Percentiles rank a stretch among this genome's conserved stretches.
Evolutionary conservation across 1,284 basidiomycete genomes (phyloP).

Genomic region (Pyrrhoderma noxium): DNA sequence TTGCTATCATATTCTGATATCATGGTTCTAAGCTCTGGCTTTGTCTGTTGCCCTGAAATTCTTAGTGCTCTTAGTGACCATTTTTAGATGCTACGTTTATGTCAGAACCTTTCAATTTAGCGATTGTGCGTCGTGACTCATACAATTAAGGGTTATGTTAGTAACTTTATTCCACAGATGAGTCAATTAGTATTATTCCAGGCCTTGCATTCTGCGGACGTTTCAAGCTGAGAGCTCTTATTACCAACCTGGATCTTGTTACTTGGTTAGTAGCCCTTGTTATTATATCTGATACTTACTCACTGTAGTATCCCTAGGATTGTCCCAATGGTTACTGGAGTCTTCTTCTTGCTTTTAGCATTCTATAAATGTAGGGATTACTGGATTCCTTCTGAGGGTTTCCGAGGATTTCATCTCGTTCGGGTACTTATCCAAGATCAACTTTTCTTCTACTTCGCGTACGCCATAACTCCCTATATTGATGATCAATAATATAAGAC

Average conservation of each 20-base stretch:
- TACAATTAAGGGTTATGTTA: not conserved
- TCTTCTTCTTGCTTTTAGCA: not conserved
- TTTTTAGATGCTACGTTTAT: not conserved
- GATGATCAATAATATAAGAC: not conserved
- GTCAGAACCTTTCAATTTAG: not conserved
- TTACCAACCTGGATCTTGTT: no score
- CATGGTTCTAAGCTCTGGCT: no score
- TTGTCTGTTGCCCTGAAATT: not conserved
- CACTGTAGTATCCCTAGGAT: not conserved
- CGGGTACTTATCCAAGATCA: constrained; percentile 11
- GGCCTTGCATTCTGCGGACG: no score
- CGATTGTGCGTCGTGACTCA: not conserved
- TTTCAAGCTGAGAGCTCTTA: no score
- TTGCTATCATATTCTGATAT: not conserved
- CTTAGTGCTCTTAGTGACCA: not conserved
- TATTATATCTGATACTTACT: no score
- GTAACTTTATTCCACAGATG: not conserved
- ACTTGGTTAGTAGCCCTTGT: no score
- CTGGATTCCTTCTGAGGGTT: not conserved
- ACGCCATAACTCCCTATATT: not conserved
- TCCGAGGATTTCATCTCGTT: constrained; percentile 2
- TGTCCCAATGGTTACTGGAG: constrained; percentile 1
- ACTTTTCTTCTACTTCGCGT: constrained; percentile 3
- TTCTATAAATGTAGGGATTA: constrained; percentile 5
- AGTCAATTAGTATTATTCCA: no score